Percentiles rank a stretch among this genome's conserved stretches.
Evolutionary conservation across 2,329 filamentous ascomycete species (phyloP).

Genomic region (Aspergillus pseudotamarii): DNA sequence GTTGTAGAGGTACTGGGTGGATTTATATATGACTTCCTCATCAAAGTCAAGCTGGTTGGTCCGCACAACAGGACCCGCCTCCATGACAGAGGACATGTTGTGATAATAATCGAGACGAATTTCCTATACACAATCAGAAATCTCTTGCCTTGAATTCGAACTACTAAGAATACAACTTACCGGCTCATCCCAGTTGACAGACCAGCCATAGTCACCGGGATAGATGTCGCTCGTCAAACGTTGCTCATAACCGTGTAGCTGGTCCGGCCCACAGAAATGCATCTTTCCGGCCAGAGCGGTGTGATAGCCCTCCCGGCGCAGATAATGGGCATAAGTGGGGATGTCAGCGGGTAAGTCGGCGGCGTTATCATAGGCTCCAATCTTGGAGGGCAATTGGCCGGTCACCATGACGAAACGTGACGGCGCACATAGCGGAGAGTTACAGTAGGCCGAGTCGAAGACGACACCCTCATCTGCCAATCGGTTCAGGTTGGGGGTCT

Average conservation of each 20-base stretch:
- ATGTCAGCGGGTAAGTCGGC: slow-evolving; percentile 80
- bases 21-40: slow-evolving; percentile 92
- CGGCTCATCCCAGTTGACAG: slow-evolving; percentile 92
- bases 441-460: slow-evolving; percentile 93
- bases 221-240: slow-evolving; percentile 95
- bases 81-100: slow-evolving; percentile 89
- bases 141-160: not conserved
- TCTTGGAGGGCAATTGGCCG: slow-evolving; percentile 86
- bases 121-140: slow-evolving; percentile 31
- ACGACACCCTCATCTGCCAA: slow-evolving; percentile 81
- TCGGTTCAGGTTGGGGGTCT: slow-evolving; percentile 85
- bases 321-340: slow-evolving; percentile 90
- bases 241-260: slow-evolving; percentile 91
- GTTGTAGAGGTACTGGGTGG: slow-evolving; percentile 86
- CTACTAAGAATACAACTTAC: slow-evolving; percentile 37
- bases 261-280: slow-evolving; percentile 90
- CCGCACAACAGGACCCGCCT: slow-evolving; percentile 83
- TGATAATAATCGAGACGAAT: slow-evolving; percentile 89
- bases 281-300: slow-evolving; percentile 93
- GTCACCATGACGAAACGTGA: slow-evolving; percentile 95
- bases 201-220: slow-evolving; percentile 91
- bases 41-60: slow-evolving; percentile 97
- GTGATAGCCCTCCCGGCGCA: slow-evolving; percentile 82
- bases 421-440: slow-evolving; percentile 87
- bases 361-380: slow-evolving; percentile 90